Base-by-base conservation (phyloP, 2,329 filamentous ascomycete genomes). In the Penicillium nordicum region DNA sequence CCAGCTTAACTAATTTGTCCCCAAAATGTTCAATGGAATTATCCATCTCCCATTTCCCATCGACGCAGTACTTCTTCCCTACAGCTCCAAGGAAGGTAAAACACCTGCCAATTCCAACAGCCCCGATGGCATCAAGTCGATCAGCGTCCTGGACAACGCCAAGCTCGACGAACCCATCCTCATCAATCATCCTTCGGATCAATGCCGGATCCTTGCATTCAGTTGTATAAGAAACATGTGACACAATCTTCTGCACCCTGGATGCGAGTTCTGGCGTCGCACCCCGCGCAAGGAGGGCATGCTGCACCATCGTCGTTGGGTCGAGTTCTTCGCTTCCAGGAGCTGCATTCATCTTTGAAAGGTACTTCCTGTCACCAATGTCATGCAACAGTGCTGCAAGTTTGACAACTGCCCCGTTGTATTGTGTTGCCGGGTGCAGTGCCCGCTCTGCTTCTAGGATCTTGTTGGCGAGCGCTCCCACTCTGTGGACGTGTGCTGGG, bases 91-190 rank as follows among this genome's bases (percentile, higher is more conserved):
- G 85, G 71, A 86, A 97, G 0, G 88, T 86, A 71, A 94, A 92
- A 40, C 84, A 84, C 42, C 93, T 79, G 2, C 84, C 92, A 55
- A 96, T 87, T 0, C 93, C 93, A 30, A 97, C 84, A 0, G 89
- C 90, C 1, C 92, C 93, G 48, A 97, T 86, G 4, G 92, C 89
- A 75, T 97, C 93, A n/a, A 97, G 79, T 7, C 92, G 82, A 76
- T 97, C 93, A 4, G 92, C 92, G 73, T 97, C 93, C 75, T 97
- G 92, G 32, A 97, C 91, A 46, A 96, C 84, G 0, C 85, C 92
- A 34, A 94, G 78, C 72, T 94, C 90, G 1, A 90, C 90, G 70
- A 89, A 79, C 4, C 68, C 69, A 7, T 67, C 64, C 30, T 75
- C 68, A 6, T 69, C 70, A n/a, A 95, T 78, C n/a, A 92, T 78